Conservation (phyloP, 345 rosid species). For the Rhodamnia rubescens region DNA sequence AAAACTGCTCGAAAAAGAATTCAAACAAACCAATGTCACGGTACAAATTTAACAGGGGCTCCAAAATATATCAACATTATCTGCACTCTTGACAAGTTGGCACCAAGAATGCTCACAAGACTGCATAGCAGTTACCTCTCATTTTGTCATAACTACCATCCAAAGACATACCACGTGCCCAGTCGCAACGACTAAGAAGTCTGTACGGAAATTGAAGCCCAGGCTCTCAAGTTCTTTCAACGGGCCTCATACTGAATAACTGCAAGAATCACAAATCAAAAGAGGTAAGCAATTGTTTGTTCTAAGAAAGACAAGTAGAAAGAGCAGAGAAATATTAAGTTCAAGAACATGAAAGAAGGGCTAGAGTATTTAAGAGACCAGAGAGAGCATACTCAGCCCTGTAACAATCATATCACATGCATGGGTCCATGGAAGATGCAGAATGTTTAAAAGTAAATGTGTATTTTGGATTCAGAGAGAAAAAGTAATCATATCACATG, state of each 20-base stretch:
- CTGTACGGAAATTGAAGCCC: slow-evolving; percentile 2
- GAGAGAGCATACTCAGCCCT: too few relatives aligned
- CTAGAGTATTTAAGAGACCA: too few relatives aligned
- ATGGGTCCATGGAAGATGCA: too few relatives aligned
- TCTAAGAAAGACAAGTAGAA: too few relatives aligned
- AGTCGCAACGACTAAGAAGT: background rate
- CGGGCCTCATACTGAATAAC: slow-evolving; percentile 72
- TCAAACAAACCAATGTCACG: background rate
- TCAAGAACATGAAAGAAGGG: too few relatives aligned
- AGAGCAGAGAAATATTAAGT: too few relatives aligned
- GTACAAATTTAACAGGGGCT: background rate
- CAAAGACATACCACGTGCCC: background rate
- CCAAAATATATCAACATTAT: background rate
- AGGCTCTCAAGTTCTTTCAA: background rate
- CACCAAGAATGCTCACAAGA: background rate
- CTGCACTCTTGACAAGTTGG: background rate
- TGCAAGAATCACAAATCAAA: slow-evolving; percentile 14
- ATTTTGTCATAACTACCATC: background rate
- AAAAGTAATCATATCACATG: too few relatives aligned
- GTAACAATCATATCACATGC: too few relatives aligned
- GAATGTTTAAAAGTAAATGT: too few relatives aligned
- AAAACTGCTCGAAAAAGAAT: background rate
- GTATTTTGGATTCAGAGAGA: too few relatives aligned
- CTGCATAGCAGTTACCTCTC: background rate
- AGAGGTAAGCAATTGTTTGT: background rate